Percentiles rank a stretch among this genome's conserved stretches.
Conservation (phyloP, 2,329 filamentous ascomycete species). For the Alternaria solani region DNA sequence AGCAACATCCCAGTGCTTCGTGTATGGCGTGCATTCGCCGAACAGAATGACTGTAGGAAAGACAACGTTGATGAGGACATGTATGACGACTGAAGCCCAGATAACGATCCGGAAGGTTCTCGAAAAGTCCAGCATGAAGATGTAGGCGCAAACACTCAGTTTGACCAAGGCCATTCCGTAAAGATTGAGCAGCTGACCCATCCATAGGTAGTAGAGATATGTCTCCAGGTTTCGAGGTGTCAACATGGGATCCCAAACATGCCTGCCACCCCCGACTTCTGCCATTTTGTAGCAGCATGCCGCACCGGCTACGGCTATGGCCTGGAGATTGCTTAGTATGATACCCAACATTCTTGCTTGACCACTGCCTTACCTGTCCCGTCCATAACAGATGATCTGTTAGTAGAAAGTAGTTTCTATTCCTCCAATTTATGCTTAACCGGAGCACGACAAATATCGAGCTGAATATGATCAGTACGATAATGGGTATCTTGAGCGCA, state of each 20-base stretch:
- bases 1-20: constrained; percentile 33
- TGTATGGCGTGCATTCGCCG: constrained; percentile 33
- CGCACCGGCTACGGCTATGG: constrained; percentile 31
- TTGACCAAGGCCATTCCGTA: constrained; percentile 42
- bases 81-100: constrained; percentile 31
- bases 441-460: constrained; percentile 34
- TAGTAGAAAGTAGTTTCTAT: constrained; percentile 33
- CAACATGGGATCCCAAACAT: constrained; percentile 36
- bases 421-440: constrained; percentile 28
- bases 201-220: constrained; percentile 32
- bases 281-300: constrained; percentile 31
- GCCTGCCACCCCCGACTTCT: constrained; percentile 28
- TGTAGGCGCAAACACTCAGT: constrained; percentile 39
- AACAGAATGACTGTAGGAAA: constrained; percentile 34
- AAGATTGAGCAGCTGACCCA: constrained; percentile 34
- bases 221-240: constrained; percentile 27
- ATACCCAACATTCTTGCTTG: no score
- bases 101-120: constrained; percentile 31
- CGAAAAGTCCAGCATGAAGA: constrained; percentile 38
- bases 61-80: constrained; percentile 33
- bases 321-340: constrained; percentile 20
- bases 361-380: constrained; percentile 26
- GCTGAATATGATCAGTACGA: constrained; percentile 31
- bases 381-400: constrained; percentile 39
- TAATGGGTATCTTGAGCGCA: constrained; percentile 33